Evolutionary conservation across 495 filamentous ascomycete species (phyloP), one percentile per base, ranked within the genome.

Genomic region (Aspergillus steynii): DNA sequence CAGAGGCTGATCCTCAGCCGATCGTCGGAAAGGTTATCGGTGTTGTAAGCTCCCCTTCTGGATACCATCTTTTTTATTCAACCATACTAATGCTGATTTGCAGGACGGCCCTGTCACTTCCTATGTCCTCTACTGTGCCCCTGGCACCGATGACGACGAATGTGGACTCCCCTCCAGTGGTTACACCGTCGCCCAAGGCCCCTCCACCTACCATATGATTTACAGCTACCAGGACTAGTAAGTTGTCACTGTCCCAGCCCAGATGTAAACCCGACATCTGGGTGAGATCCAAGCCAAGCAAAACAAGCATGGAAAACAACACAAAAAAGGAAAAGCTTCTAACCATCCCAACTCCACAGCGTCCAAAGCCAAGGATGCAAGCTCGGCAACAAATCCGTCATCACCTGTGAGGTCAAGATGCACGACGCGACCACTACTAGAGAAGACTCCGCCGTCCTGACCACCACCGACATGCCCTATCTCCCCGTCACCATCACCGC

Each of bases 401-500:
- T 71, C 51, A 71, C 67, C 34, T 77, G 74, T 68, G 53, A 45
- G 28, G 63, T 66, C 6, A 54, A 53, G 2, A 51, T 66, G 4
- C 54, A 26, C 25, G 32, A 45, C 54, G 32, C 32, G 28, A 29
- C 58, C 29, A 69, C 68, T 61, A 77, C 69, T 46, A 64, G 62
- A 4, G 66, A 67, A 28, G 59, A 63, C 29, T 58, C 63, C 15
- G 71, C 64, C 37, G 37, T 8, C n/a, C 61, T 70, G 50, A 54
- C 50, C 46, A 49, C 55, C 29, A 61, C 57, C 50, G 55, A 68
- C 15, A 42, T 75, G 25, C 66, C 71, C 60, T 70, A 59, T 57
- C 63, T 74, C 56, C 47, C 71, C 46, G 65, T 75, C 50, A 75
- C 74, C 25, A 59, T 75, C 32, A 66, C 67, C 15, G 65, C 54